These are phyloP conservation scores for Calonectria henricotiae DNA, from an alignment of 2,329 filamentous ascomycete genomes.

Conservation along the genomic window DNA sequence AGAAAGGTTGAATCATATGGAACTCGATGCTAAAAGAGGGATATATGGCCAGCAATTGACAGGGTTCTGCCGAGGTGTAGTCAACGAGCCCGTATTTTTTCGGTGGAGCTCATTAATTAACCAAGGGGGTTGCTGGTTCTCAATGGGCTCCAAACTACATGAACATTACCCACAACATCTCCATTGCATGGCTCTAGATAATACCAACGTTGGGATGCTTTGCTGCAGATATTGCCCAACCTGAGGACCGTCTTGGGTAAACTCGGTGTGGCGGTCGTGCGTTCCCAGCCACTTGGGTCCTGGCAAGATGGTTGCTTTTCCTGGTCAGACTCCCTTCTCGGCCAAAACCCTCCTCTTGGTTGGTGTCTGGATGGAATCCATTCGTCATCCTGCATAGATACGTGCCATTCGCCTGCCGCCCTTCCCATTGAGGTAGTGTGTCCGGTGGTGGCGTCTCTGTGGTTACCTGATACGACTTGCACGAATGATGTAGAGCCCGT, in stretches of 20 bases:
- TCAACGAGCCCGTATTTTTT: slow-evolving; percentile 29
- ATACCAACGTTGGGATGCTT: neutral
- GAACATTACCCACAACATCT: slow-evolving; percentile 14
- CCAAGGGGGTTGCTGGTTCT: slow-evolving; percentile 25
- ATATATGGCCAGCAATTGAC: slow-evolving; percentile 16
- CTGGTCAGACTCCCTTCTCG: neutral
- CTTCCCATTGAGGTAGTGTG: slow-evolving; percentile 19
- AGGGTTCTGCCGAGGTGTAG: slow-evolving; percentile 10
- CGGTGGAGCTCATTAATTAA: slow-evolving; percentile 33
- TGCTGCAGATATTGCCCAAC: slow-evolving; percentile 10
- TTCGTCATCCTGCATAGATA: slow-evolving; percentile 12
- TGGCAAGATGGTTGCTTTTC: slow-evolving; percentile 1
- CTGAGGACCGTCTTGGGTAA: slow-evolving; percentile 3
- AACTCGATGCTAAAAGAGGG: slow-evolving; percentile 19
- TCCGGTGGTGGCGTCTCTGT: slow-evolving; percentile 5
- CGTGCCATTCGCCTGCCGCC: neutral
- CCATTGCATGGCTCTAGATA: slow-evolving; percentile 27
- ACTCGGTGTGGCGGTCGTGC: slow-evolving; percentile 11
- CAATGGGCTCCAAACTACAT: slow-evolving; percentile 8
- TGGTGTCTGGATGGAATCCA: neutral
- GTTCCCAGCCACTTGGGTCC: neutral
- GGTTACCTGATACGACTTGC: slow-evolving; percentile 9
- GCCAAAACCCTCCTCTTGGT: neutral
- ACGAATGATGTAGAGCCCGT: slow-evolving; percentile 16
- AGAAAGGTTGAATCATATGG: slow-evolving; percentile 11